These are phyloP conservation scores for Cyclospora cayetanensis DNA, from an alignment of 169 alveolate species.

Conservation along the genomic window DNA sequence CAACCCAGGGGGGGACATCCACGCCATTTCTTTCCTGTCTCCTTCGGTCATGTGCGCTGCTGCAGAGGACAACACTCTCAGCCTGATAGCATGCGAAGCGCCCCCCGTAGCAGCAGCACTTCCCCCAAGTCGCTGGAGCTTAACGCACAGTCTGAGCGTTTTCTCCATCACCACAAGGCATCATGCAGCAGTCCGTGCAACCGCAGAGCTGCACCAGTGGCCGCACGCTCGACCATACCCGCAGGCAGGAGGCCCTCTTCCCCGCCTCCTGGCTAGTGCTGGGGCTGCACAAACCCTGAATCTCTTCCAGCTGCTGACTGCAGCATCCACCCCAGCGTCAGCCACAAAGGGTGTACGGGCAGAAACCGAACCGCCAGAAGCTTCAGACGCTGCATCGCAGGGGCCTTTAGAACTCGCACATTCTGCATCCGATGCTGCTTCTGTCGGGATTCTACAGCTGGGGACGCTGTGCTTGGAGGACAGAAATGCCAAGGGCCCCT, in stretches of 20 bases:
- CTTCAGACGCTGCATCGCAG: neutral
- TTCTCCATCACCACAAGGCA: conserved; percentile 10
- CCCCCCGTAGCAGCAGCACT: conserved; percentile 53
- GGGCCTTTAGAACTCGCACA: neutral
- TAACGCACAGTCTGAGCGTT: conserved; percentile 26
- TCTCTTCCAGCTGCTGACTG: neutral
- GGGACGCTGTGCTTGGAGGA: neutral
- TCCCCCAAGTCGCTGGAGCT: neutral
- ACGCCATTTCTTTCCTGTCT: conserved; percentile 34
- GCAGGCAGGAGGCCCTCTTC: neutral
- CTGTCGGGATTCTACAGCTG: neutral
- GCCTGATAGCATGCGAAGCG: neutral
- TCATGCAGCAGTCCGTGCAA: conserved; percentile 28
- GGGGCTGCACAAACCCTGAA: conserved; percentile 22
- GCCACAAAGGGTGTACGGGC: neutral
- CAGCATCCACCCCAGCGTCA: neutral
- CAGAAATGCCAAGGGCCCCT: conserved; percentile 13
- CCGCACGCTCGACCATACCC: conserved; percentile 13
- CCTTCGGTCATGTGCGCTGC: conserved; percentile 40
- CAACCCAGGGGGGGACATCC: conserved; percentile 13
- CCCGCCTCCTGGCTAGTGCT: conserved; percentile 39
- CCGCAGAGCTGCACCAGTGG: conserved; percentile 11
- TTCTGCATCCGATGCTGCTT: neutral
- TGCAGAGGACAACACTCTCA: conserved; percentile 29
- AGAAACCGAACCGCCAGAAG: neutral